Conservation (phyloP, 2,329 filamentous ascomycete species). For the Orbilia javanica region DNA sequence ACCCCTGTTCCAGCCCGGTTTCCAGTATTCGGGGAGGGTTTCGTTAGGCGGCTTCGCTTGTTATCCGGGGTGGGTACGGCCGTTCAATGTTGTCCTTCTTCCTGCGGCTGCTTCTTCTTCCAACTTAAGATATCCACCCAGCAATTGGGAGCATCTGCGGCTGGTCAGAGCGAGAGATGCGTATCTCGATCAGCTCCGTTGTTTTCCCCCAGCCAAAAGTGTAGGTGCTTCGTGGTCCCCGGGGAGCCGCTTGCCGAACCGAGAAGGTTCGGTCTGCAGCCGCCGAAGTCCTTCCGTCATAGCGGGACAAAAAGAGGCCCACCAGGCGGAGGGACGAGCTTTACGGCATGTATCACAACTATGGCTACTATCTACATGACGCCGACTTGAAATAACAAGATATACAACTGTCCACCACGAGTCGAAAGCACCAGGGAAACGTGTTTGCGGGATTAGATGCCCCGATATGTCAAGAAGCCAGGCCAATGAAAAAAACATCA, state of each 20-base stretch:
- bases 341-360: conserved; percentile 50
- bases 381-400: conserved; percentile 1
- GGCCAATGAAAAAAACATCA: conserved; percentile 21
- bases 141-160: neutral
- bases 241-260: conserved; percentile 27
- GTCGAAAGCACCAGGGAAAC: conserved; percentile 30
- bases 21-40: conserved; percentile 27
- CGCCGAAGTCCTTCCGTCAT: conserved; percentile 10
- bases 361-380: conserved; percentile 52
- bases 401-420: conserved; percentile 5
- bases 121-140: neutral
- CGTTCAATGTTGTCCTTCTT: conserved; percentile 6
- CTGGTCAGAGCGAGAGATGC: conserved; percentile 22
- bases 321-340: neutral
- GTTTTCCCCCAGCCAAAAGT: conserved; percentile 34
- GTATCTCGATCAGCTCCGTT: conserved; percentile 22
- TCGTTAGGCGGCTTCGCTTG: conserved; percentile 12
- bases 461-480: conserved; percentile 10
- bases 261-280: conserved; percentile 16
- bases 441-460: conserved; percentile 23
- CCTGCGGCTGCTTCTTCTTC: conserved; percentile 4
- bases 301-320: conserved; percentile 4
- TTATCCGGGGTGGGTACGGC: conserved; percentile 4
- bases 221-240: conserved; percentile 37
- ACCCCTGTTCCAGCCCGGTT: conserved; percentile 24